Evolutionary conservation across 2,329 filamentous ascomycete genomes (phyloP).

Genomic region (Exophiala dermatitidis): DNA sequence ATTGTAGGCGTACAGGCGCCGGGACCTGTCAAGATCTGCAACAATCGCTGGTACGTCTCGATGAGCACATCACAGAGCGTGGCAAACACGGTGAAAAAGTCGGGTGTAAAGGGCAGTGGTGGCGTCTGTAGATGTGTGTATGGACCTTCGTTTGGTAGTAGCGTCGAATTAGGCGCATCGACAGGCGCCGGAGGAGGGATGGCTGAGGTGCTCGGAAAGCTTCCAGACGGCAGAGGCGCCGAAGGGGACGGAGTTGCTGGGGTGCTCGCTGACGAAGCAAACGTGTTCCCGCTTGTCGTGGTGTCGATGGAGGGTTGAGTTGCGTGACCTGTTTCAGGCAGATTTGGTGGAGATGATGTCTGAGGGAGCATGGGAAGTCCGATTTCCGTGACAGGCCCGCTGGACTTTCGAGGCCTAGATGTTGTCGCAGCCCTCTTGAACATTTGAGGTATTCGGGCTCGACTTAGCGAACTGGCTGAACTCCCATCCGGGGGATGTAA

Average conservation of each 20-base stretch:
- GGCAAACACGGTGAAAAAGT: slow-evolving; percentile 94
- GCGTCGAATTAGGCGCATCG: slow-evolving; percentile 24
- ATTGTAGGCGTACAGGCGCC: slow-evolving; percentile 63
- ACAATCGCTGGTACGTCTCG: slow-evolving; percentile 76
- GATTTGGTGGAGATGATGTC: slow-evolving; percentile 17
- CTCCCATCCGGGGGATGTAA: slow-evolving; percentile 72
- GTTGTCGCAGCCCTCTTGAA: slow-evolving; percentile 61
- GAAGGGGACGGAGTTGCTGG: slow-evolving; percentile 21
- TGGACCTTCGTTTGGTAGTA: slow-evolving; percentile 24
- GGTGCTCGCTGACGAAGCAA: slow-evolving; percentile 33
- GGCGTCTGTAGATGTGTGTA: slow-evolving; percentile 89
- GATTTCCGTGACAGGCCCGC: slow-evolving; percentile 50
- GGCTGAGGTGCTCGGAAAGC: slow-evolving; percentile 36
- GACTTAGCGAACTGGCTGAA: slow-evolving; percentile 60
- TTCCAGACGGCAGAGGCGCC: slow-evolving; percentile 35
- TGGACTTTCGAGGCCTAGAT: slow-evolving; percentile 39
- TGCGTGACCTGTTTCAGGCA: slow-evolving; percentile 20
- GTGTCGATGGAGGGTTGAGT: slow-evolving; percentile 33
- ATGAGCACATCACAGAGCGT: slow-evolving; percentile 93
- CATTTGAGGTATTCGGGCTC: slow-evolving; percentile 76
- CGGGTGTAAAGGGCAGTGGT: slow-evolving; percentile 85
- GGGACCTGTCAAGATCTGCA: slow-evolving; percentile 67
- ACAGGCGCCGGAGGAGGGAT: slow-evolving; percentile 51
- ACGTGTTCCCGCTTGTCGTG: slow-evolving; percentile 39
- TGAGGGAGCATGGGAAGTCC: slow-evolving; percentile 43